Conservation (phyloP, 495 filamentous ascomycete species). For the Lasiosphaeriaceae sp. region DNA sequence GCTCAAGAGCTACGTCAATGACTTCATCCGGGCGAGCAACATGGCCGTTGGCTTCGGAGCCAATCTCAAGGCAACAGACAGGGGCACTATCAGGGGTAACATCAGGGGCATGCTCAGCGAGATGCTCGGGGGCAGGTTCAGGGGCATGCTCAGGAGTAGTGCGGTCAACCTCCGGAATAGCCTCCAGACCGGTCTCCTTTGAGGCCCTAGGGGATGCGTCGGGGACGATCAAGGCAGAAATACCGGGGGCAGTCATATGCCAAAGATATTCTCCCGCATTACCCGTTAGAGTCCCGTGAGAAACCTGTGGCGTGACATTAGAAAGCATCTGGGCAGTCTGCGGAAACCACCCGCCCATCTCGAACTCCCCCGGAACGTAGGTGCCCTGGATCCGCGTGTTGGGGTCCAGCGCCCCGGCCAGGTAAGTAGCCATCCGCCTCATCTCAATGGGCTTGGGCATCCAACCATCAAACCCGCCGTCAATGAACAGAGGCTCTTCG, state of each 20-base stretch:
- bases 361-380: slow-evolving; percentile 17
- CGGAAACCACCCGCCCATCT: slow-evolving; percentile 21
- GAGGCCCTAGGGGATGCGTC: background rate
- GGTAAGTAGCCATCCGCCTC: slow-evolving; percentile 24
- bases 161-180: background rate
- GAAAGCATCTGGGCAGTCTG: background rate
- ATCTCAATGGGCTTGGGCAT: slow-evolving; percentile 68
- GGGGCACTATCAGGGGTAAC: background rate
- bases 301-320: background rate
- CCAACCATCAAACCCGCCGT: slow-evolving; percentile 63
- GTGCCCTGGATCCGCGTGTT: background rate
- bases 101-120: background rate
- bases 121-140: background rate
- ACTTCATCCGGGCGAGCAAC: background rate
- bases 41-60: background rate
- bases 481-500: slow-evolving; percentile 13
- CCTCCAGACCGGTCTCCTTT: background rate
- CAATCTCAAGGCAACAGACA: background rate
- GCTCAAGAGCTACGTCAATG: too few relatives aligned
- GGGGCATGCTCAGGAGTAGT: background rate
- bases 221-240: too few relatives aligned
- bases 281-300: background rate
- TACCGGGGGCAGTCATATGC: too few relatives aligned
- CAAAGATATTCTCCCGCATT: background rate
- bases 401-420: slow-evolving; percentile 13